These are phyloP conservation scores for Heliamphora exappendiculata DNA, from an alignment of 148 eudicot genomes.

Conservation along the genomic window DNA sequence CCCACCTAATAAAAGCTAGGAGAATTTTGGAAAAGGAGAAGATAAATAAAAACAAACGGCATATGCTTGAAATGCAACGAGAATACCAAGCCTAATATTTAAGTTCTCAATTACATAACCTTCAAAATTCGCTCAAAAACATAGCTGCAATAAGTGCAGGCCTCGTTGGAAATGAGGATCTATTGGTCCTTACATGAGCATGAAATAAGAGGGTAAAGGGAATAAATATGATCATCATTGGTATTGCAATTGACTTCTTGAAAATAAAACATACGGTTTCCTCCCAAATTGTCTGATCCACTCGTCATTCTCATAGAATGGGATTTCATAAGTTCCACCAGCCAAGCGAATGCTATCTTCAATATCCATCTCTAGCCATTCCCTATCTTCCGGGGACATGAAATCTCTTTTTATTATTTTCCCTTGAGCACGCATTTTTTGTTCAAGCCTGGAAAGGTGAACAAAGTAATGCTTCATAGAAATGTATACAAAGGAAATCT, in stretches of 20 bases:
- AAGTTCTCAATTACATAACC: no score
- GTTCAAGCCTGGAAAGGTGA: slow-evolving; percentile 71
- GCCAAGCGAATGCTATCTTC: slow-evolving; percentile 61
- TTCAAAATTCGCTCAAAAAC: no score
- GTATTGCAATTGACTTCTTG: slow-evolving; percentile 4
- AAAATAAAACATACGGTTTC: slow-evolving; percentile 63
- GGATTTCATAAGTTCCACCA: slow-evolving; percentile 53
- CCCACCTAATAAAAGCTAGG: no score
- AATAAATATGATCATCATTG: neutral
- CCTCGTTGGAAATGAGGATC: no score
- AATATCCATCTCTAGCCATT: slow-evolving; percentile 92
- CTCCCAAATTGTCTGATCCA: slow-evolving; percentile 59
- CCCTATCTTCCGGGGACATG: slow-evolving; percentile 70
- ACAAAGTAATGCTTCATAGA: neutral
- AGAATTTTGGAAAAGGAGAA: no score
- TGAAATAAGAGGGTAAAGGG: neutral
- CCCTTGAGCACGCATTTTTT: slow-evolving; percentile 83
- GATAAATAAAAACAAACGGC: no score
- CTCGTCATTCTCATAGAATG: slow-evolving; percentile 71
- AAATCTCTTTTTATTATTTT: slow-evolving; percentile 72
- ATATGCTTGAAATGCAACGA: no score
- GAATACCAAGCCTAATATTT: no score
- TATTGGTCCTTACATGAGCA: neutral
- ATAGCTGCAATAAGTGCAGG: no score
- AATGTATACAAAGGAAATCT: neutral